phyloP scores from a whole-genome alignment of 306 rosid species.

The Neltuma alba region DNA sequence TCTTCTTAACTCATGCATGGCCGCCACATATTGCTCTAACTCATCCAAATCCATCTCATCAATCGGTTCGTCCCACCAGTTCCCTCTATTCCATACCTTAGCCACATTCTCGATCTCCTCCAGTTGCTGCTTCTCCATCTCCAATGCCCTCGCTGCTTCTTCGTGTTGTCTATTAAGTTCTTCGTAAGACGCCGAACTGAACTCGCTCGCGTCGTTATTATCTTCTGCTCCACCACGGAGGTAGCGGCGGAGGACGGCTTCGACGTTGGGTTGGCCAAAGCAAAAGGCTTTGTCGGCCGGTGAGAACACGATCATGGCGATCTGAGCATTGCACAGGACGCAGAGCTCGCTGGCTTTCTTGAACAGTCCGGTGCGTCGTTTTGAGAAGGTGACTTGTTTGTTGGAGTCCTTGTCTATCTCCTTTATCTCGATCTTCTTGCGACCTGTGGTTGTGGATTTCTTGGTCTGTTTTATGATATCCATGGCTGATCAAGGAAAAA shows the following conservation, averaged over 20 bases:
- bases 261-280: constrained; percentile 47
- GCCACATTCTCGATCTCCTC: constrained; percentile 11
- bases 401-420: constrained; percentile 39
- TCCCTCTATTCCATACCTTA: constrained; percentile 7
- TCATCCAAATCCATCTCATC: constrained; percentile 38
- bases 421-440: constrained; percentile 59
- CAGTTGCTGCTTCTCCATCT: constrained; percentile 38
- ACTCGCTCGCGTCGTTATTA: not conserved
- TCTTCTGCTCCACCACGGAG: not conserved
- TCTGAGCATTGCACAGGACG: constrained; percentile 46
- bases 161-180: constrained; percentile 38
- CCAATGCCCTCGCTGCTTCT: constrained; percentile 39
- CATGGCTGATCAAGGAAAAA: not conserved
- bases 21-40: constrained; percentile 37
- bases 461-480: constrained; percentile 6
- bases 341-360: constrained; percentile 63
- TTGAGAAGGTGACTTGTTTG: constrained; percentile 51
- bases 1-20: constrained; percentile 44
- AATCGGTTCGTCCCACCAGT: constrained; percentile 51
- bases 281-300: constrained; percentile 47
- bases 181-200: not conserved
- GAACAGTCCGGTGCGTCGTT: constrained; percentile 46
- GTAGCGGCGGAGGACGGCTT: constrained; percentile 39
- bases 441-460: constrained; percentile 37
- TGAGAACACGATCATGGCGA: constrained; percentile 51